These are phyloP conservation scores for Ilyonectria sp. DNA, from an alignment of 2,329 filamentous ascomycete species.

Conservation along the genomic window DNA sequence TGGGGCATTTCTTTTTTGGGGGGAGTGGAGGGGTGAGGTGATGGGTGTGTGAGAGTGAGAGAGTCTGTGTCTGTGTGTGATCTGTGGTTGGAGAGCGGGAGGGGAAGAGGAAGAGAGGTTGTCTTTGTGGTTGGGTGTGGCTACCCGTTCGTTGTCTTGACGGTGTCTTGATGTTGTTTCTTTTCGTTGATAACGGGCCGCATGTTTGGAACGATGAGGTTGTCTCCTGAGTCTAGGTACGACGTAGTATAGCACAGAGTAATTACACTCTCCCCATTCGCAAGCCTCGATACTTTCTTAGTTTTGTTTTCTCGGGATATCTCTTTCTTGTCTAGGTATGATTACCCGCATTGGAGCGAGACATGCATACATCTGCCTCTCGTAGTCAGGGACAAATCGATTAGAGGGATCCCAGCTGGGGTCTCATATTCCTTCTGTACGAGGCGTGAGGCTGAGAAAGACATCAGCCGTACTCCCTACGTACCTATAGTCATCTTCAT, in stretches of 20 bases:
- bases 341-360: not conserved
- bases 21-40: conserved; percentile 19
- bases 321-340: not conserved
- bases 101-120: not conserved
- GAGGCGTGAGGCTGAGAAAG: conserved; percentile 24
- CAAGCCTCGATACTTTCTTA: not conserved
- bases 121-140: conserved; percentile 2
- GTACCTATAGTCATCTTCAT: too few relatives aligned
- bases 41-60: conserved; percentile 11
- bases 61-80: not conserved
- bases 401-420: not conserved
- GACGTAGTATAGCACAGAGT: not conserved
- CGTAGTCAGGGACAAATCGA: not conserved
- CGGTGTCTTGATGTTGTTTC: not conserved
- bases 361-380: not conserved
- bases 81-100: not conserved
- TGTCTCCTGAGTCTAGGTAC: not conserved
- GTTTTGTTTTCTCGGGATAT: not conserved
- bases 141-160: not conserved
- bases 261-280: not conserved
- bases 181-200: not conserved
- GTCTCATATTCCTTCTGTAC: conserved; percentile 24
- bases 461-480: not conserved
- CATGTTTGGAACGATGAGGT: not conserved
- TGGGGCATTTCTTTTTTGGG: conserved; percentile 29